Evolutionary conservation across 345 rosid genomes (phyloP), one percentile per base, ranked within the genome.

Genomic region (Firmiana major): DNA sequence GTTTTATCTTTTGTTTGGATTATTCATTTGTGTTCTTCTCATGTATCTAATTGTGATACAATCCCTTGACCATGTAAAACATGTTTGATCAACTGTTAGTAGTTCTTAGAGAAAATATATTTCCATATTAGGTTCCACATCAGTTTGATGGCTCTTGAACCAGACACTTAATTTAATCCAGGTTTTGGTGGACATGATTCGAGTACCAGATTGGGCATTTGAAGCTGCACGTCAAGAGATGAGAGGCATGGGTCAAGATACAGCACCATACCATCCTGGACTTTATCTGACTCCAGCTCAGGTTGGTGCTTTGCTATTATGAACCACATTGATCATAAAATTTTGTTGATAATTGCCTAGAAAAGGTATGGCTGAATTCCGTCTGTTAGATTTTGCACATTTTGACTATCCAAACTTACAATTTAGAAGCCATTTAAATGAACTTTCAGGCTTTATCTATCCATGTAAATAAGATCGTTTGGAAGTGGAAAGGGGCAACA

Each of bases 191-290:
- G 99, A 94, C 89, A 90, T 97, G 97, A 81, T 97, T 69, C 86
- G 94, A 75, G 98, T 94, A 74, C 98, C 99, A 55, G 97, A 90
- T 78, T 97, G 99, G 99, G 97, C 99, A 82, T 92, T 94, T 85
- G 98, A 97, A 88, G 99, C 99, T 60, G 97, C 99, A 9, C 97
- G 98, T 80, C 99, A 94, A 88, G 99, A 97, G 86, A 88, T 92
- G 98, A 92, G 98, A 87, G 89, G 85, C 81, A 90, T 94, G 89
- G 92, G 94, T 57, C 96, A 90, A 85, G 98, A 97, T 84, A 85
- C 95, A 79, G 87, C 97, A 48, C 81, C 97, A 31, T 97, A 94
- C 82, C 99, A 93, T 80, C 99, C 99, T 75, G 98, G 99, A 74
- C 94, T 92, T 76, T 97, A 90, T 82, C 81, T 97, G 89, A 91